A percentile compares a stretch with the other conserved stretches of the same genome.
phyloP scores from a whole-genome alignment of 148 eudicot species.

The Euryodendron excelsum region DNA sequence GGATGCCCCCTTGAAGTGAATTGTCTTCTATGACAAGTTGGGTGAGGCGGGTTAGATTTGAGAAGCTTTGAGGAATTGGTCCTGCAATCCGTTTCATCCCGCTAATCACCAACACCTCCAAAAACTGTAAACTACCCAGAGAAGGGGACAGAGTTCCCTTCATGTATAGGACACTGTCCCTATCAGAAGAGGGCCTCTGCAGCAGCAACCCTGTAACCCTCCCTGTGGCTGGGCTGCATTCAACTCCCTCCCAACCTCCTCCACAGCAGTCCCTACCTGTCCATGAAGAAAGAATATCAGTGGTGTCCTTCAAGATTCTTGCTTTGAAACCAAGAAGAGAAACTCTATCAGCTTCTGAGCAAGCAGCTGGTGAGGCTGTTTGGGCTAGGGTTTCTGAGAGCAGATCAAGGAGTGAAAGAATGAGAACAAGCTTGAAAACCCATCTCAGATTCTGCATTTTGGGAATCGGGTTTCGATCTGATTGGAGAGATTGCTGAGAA shows the following conservation, averaged over 20 bases:
- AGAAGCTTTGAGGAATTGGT: slow-evolving; percentile 49
- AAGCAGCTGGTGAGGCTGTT: slow-evolving; percentile 16
- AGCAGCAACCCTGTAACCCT: slow-evolving; percentile 57
- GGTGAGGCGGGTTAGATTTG: slow-evolving; percentile 49
- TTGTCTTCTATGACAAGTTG: slow-evolving; percentile 77
- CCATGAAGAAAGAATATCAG: slow-evolving; percentile 67
- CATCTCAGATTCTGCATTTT: slow-evolving; percentile 53
- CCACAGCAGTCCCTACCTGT: slow-evolving; percentile 64
- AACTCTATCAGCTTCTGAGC: slow-evolving; percentile 55
- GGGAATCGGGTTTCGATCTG: slow-evolving; percentile 34
- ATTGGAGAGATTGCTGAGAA: slow-evolving; percentile 5
- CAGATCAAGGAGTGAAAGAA: slow-evolving; percentile 30
- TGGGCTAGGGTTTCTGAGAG: slow-evolving; percentile 21
- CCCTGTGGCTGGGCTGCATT: slow-evolving; percentile 49
- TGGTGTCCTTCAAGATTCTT: slow-evolving; percentile 58
- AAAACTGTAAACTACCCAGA: slow-evolving; percentile 52
- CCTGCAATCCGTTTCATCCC: slow-evolving; percentile 74
- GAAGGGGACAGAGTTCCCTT: slow-evolving; percentile 72
- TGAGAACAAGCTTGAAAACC: slow-evolving; percentile 40
- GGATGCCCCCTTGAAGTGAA: slow-evolving; percentile 56
- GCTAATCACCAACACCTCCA: slow-evolving; percentile 61
- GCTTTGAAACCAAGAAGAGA: slow-evolving; percentile 73
- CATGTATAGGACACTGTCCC: slow-evolving; percentile 46
- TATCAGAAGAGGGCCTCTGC: slow-evolving; percentile 46
- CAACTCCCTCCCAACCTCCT: slow-evolving; percentile 86